A percentile compares a stretch with the other conserved stretches of the same genome.
phyloP scores from a whole-genome alignment of 1,284 basidiomycete genomes.

The Clitocybe nebularis region DNA sequence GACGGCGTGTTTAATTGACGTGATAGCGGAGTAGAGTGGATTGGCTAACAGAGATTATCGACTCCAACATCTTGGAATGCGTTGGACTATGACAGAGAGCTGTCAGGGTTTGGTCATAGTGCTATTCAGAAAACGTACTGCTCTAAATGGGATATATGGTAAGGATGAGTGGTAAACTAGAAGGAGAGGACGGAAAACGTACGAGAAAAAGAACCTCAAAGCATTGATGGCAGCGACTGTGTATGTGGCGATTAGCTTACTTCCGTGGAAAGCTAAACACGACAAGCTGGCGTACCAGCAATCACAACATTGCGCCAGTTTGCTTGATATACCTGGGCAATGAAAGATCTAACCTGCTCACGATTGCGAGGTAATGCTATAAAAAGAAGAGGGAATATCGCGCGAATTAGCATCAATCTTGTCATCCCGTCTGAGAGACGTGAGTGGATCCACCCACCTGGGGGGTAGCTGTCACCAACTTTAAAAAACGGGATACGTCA shows the following conservation, averaged over 20 bases:
- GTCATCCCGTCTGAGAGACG: too few species aligned
- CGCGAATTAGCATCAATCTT: too few species aligned
- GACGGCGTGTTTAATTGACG: not conserved
- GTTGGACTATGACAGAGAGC: too few species aligned
- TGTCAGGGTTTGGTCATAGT: too few species aligned
- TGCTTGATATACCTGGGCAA: constrained; percentile 30
- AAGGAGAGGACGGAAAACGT: constrained; percentile 13
- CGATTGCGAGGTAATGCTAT: constrained; percentile 1
- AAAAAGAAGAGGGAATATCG: too few species aligned
- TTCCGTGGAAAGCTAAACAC: constrained; percentile 6
- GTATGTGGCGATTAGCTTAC: not conserved
- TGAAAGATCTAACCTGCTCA: constrained; percentile 27
- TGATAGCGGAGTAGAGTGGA: not conserved
- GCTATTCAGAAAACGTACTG: constrained; percentile 21
- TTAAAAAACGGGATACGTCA: too few species aligned
- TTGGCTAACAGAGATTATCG: constrained; percentile 24
- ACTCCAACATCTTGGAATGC: constrained; percentile 29
- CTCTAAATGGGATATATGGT: constrained; percentile 18
- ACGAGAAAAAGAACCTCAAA: constrained; percentile 32
- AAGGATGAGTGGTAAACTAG: not conserved
- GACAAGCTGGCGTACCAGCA: constrained; percentile 21
- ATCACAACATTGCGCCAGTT: constrained; percentile 36
- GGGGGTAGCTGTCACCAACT: constrained; percentile 4
- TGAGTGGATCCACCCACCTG: constrained; percentile 5
- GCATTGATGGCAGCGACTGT: constrained; percentile 34